Percentiles rank a stretch among this genome's conserved stretches.
phyloP scores from a whole-genome alignment of 75 land plant species.

The Picea glauca region DNA sequence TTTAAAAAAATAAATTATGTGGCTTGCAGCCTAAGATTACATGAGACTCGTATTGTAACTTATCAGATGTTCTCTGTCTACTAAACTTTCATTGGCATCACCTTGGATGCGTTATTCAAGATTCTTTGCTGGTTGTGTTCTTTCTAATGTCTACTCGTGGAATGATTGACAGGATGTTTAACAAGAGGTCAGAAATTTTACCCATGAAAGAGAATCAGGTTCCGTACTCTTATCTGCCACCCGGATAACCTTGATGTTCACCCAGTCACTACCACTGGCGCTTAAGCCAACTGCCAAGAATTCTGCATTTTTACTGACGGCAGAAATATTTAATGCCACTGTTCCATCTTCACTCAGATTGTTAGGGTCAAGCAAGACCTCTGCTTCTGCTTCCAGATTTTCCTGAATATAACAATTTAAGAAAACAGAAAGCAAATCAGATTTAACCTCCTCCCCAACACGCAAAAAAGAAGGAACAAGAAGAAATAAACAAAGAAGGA shows the following conservation, averaged over 20 bases:
- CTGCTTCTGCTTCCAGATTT: conserved; percentile 63
- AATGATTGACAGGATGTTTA: too few species aligned
- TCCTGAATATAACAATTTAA: conserved; percentile 42
- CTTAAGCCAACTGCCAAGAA: conserved; percentile 87
- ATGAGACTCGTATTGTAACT: background rate
- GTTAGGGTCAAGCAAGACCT: conserved; percentile 31
- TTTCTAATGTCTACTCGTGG: too few species aligned
- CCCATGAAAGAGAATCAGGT: conserved; percentile 84
- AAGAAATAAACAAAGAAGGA: background rate
- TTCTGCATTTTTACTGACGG: conserved; percentile 82
- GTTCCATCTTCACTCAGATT: conserved; percentile 92
- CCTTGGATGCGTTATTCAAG: background rate
- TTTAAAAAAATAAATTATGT: background rate
- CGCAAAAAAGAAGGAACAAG: background rate
- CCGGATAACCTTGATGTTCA: conserved; percentile 80
- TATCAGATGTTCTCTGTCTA: background rate
- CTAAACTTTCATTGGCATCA: background rate
- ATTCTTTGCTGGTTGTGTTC: too few species aligned
- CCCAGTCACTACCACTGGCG: conserved; percentile 98
- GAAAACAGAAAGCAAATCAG: background rate
- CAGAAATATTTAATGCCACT: conserved; percentile 40
- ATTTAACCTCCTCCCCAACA: background rate
- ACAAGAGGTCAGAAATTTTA: conserved; percentile 16
- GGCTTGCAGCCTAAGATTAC: background rate
- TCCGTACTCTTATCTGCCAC: conserved; percentile 62